phyloP scores from a whole-genome alignment of 192 early-diverging fungal species.

The Powellomyces hirtus region DNA sequence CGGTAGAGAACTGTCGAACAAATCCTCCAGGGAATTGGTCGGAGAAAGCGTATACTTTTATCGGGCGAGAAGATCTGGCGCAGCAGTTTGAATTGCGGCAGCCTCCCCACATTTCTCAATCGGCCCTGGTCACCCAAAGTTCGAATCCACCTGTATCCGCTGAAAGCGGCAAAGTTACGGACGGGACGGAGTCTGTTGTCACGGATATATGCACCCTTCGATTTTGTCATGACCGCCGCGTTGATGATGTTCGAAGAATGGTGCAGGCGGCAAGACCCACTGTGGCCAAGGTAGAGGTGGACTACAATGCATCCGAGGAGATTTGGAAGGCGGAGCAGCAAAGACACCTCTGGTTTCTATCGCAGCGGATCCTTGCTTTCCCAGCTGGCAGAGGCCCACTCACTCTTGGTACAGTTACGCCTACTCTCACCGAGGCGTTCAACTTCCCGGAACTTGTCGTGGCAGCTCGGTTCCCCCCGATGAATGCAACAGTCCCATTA shows the following conservation, averaged over 20 bases:
- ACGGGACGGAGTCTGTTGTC: slow-evolving; percentile 33
- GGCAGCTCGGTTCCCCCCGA: slow-evolving; percentile 63
- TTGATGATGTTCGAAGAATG: slow-evolving; percentile 52
- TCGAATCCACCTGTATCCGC: neutral
- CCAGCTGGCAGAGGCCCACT: slow-evolving; percentile 68
- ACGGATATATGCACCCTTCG: slow-evolving; percentile 53
- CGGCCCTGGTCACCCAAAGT: neutral
- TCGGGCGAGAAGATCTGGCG: slow-evolving; percentile 37
- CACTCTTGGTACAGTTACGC: slow-evolving; percentile 58
- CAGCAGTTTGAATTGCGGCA: slow-evolving; percentile 1
- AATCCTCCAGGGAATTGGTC: slow-evolving; percentile 43
- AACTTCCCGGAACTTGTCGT: slow-evolving; percentile 56
- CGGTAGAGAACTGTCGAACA: slow-evolving; percentile 48
- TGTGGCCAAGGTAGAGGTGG: slow-evolving; percentile 6
- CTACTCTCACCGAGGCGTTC: slow-evolving; percentile 56
- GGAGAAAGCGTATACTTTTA: slow-evolving; percentile 43
- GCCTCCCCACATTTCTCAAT: neutral
- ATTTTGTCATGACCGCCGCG: slow-evolving; percentile 52
- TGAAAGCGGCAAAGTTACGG: neutral
- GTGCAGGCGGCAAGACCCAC: slow-evolving; percentile 42
- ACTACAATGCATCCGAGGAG: slow-evolving; percentile 25
- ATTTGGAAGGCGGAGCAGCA: slow-evolving; percentile 50
- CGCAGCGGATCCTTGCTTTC: slow-evolving; percentile 60
- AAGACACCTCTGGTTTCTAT: slow-evolving; percentile 33
- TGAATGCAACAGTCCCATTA: slow-evolving; percentile 53